Base-by-base conservation (phyloP, 129 eudicot species). In the Sambucus nigra region DNA sequence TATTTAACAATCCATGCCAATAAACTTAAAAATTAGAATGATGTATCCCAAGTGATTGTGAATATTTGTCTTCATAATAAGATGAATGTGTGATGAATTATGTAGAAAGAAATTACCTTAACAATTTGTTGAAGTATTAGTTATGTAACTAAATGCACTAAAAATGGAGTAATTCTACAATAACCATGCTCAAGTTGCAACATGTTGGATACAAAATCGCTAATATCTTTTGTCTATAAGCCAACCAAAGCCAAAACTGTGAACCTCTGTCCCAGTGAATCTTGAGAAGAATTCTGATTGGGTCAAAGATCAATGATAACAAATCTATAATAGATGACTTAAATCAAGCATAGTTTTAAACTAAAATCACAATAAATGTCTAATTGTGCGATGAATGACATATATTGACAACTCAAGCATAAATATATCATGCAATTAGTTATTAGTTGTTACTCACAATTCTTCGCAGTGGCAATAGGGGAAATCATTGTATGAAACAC, bases 131-230 rank as follows among this genome's bases (percentile, higher is more conserved):
- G n/a, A n/a, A n/a, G n/a, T n/a, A n/a, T n/a, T n/a, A n/a, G 35
- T 29, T 8, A 29, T 29, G 35, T 3, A 29, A 8, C 8, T 29
- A 4, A 29, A 29, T 29, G 8, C 35, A 31, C 7, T 12, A 7
- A 20, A 12, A 16, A 9, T 26, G 27, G 2, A 25, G 25, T 13
- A 33, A 21, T 7, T 29, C 38, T 28, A 28, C 13, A 47, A 0
- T 25, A 60, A 40, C 38, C 5, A 47, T 17, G 47, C 57, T 41
- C 50, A 38, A 62, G 58, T 40, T 57, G 22, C 55, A 66, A 48
- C 49, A 51, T 75, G 73, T 69, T 72, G 83, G 84, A 83, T 72
- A 75, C 86, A 66, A 20, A 49, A 47, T 59, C 48, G 60, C 63
- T 53, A 54, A 65, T 25, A 54, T 62, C 67, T 12, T 74, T 69